phyloP scores from a whole-genome alignment of 2,329 filamentous ascomycete species.

The Venturia oleaginea region DNA sequence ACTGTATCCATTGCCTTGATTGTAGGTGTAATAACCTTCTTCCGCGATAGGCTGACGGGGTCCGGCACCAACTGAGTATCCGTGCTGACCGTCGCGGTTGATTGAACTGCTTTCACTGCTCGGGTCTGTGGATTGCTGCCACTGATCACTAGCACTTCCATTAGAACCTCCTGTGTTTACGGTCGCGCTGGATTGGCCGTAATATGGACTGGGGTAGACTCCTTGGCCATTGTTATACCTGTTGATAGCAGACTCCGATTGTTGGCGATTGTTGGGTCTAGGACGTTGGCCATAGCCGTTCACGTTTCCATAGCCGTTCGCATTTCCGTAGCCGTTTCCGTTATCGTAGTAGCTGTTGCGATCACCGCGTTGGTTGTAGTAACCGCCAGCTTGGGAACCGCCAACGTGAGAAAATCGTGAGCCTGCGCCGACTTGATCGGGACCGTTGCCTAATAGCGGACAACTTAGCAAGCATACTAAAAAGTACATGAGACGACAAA shows the following conservation, averaged over 20 bases:
- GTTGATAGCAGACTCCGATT: constrained; percentile 34
- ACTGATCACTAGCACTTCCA: constrained; percentile 58
- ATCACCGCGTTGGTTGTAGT: constrained; percentile 19
- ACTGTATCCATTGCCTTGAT: background rate
- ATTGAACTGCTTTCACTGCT: constrained; percentile 91
- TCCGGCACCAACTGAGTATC: background rate
- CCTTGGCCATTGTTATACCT: constrained; percentile 33
- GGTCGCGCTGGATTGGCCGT: constrained; percentile 79
- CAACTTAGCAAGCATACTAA: background rate
- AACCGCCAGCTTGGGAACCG: constrained; percentile 9
- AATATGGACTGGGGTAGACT: constrained; percentile 42
- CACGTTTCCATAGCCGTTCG: no score
- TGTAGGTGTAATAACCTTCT: constrained; percentile 12
- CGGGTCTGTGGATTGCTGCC: constrained; percentile 69
- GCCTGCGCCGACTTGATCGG: constrained; percentile 15
- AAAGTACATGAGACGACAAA: background rate
- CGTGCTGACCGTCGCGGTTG: constrained; percentile 46
- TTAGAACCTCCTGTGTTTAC: constrained; percentile 69
- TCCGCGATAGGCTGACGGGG: constrained; percentile 10
- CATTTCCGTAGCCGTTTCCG: constrained; percentile 19
- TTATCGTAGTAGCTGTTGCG: constrained; percentile 36
- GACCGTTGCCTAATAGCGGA: constrained; percentile 12
- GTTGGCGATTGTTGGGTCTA: constrained; percentile 27
- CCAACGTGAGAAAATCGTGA: constrained; percentile 5
- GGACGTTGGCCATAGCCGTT: background rate